Evolutionary conservation across 768 basidiomycete species (phyloP).

Genomic region (Naganishia vishniacii): DNA sequence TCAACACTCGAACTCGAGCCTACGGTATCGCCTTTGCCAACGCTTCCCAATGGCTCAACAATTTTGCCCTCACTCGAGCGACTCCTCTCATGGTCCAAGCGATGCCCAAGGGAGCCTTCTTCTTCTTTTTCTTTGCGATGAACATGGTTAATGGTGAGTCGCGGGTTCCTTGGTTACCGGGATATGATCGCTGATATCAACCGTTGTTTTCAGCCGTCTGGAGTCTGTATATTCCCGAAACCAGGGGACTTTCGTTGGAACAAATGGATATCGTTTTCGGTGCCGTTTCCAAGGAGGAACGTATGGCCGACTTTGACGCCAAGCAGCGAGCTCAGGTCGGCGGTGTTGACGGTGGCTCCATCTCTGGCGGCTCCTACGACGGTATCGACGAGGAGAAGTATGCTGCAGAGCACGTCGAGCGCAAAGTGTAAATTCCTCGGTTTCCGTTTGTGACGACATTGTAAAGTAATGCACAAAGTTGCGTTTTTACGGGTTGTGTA

Average conservation of each 20-base stretch:
- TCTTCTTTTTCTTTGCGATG: conserved; percentile 40
- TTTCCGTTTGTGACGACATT: not conserved
- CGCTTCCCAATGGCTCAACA: conserved; percentile 64
- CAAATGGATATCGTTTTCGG: conserved; percentile 42
- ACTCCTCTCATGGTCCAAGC: conserved; percentile 38
- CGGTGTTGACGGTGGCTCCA: conserved; percentile 10
- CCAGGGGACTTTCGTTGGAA: conserved; percentile 12
- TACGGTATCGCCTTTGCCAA: conserved; percentile 71
- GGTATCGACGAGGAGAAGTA: conserved; percentile 27
- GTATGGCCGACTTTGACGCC: conserved; percentile 35
- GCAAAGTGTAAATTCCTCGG: not conserved
- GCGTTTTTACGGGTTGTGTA: not conserved
- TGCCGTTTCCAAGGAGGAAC: conserved; percentile 36
- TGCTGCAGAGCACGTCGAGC: conserved; percentile 23
- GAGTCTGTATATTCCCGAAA: conserved; percentile 25
- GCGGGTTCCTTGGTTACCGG: too few relatives aligned
- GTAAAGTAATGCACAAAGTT: not conserved
- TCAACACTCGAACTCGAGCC: conserved; percentile 61
- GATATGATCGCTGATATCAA: too few relatives aligned
- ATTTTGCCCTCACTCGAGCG: conserved; percentile 33
- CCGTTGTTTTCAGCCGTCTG: not conserved
- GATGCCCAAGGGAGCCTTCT: conserved; percentile 38
- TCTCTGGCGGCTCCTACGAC: conserved; percentile 21
- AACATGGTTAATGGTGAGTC: conserved; percentile 27
- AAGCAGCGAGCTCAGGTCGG: conserved; percentile 3